Evolutionary conservation across 129 eudicot genomes (phyloP), one percentile per base, ranked within the genome.

Genomic region (Kitagawia praeruptora): DNA sequence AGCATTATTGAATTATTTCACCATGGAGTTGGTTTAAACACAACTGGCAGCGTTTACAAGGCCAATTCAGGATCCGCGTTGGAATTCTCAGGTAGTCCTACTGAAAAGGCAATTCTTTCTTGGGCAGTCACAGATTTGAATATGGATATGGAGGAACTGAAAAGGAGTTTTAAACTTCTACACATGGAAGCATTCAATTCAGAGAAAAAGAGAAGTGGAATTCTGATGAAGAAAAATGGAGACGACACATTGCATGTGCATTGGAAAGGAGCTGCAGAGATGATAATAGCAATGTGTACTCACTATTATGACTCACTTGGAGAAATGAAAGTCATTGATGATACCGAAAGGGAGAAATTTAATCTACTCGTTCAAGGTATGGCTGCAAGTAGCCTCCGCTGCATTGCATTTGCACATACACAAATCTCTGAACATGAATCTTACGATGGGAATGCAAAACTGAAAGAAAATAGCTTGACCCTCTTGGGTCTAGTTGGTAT

Each of bases 251-350:
- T 58, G 11, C 85, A 89, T 71, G 88, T 82, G 16, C 92, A 89
- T 51, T 89, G 90, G 92, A 89, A 89, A 82, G 92, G 92, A 61
- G 90, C 90, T 40, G 88, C 92, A 39, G 90, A 86, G 73, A 86
- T 89, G 83, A 80, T 86, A 6, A 63, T 89, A n/a, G 82, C 86
- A 21, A 70, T 75, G 80, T 89, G 89, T 67, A 74, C 90, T 2
- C 78, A 69, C 53, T 86, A 77, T 77, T 83, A 86, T 28, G 80
- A 80, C 70, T 39, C 42, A 11, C 69, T 70, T 13, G 89, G 89
- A 2, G 75, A 86, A 27, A 25, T 51, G 31, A 78, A 72, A 37
- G 72, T 66, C 61, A 45, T 86, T 39, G 78, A 86, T 78, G 79
- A 56, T 25, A 3, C 44, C 0, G 83, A 83, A 76, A 64, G 85